phyloP scores from a whole-genome alignment of 768 basidiomycete species.

The Phallus indusiatus region DNA sequence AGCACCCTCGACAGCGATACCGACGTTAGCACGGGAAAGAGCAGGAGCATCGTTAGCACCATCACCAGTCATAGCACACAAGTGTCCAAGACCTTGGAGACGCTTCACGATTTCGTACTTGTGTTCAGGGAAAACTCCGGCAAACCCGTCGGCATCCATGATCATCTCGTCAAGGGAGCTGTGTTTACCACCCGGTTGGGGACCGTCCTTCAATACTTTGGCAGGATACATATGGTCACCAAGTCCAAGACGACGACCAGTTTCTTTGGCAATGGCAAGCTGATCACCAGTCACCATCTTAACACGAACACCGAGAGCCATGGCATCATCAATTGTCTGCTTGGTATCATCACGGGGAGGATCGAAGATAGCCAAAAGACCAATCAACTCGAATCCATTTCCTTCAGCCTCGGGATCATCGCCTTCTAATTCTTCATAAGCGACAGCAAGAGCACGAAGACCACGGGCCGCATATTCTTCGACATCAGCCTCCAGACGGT shows the following conservation, averaged over 20 bases:
- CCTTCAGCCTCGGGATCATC: slow-evolving; percentile 79
- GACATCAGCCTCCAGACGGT: slow-evolving; percentile 86
- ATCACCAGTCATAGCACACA: slow-evolving; percentile 99
- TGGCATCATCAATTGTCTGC: slow-evolving; percentile 96
- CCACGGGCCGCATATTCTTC: slow-evolving; percentile 94
- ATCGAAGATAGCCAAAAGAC: slow-evolving; percentile 95
- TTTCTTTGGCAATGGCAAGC: slow-evolving; percentile 99
- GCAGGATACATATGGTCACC: slow-evolving; percentile 99
- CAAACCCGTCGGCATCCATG: slow-evolving; percentile 98
- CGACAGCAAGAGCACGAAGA: slow-evolving; percentile 95
- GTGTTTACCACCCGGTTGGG: slow-evolving; percentile 78
- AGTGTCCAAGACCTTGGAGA: slow-evolving; percentile 89
- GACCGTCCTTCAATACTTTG: slow-evolving; percentile 98
- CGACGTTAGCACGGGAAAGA: slow-evolving; percentile 95
- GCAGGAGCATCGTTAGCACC: slow-evolving; percentile 99
- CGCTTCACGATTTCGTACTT: slow-evolving; percentile 99
- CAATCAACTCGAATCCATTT: slow-evolving; percentile 95
- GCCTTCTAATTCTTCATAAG: slow-evolving; percentile 85
- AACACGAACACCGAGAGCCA: slow-evolving; percentile 92
- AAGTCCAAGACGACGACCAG: slow-evolving; percentile 93
- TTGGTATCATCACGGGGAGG: slow-evolving; percentile 98
- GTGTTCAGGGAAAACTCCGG: slow-evolving; percentile 99
- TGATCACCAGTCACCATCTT: slow-evolving; percentile 99
- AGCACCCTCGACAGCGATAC: slow-evolving; percentile 99
- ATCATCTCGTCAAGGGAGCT: slow-evolving; percentile 92